Base-by-base conservation (phyloP, 306 rosid genomes). In the Castanea sativa region DNA sequence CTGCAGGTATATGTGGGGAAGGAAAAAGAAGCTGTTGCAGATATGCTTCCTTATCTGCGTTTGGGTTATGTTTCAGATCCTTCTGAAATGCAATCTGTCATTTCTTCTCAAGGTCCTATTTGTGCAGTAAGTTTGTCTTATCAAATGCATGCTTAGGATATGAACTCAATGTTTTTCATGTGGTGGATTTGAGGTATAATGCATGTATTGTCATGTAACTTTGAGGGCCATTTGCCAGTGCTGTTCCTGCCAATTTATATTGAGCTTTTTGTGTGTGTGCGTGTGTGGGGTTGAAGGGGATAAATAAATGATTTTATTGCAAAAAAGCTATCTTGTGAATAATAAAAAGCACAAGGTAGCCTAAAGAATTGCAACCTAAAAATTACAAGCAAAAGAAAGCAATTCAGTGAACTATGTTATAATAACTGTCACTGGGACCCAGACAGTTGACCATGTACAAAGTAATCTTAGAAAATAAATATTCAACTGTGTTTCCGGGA, bases 1-100 rank as follows among this genome's bases (percentile, higher is more conserved):
- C 68, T 79, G 79, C 89, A 93, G 99, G 93, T 90, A 15, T 59
- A 79, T 81, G 87, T 25, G 67, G 97, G 98, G 76, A 95, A 89
- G 91, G 99, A 95, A 84, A 93, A 85, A 73, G 96, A 90, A 86
- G 90, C 94, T 43, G 85, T 95, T 74, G 67, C 76, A 16, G 96
- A 95, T 67, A 91, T 95, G 94, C 92, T 95, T 85, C 99, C 94
- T 41, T 93, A 95, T 85, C 69, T 95, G 74, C 94, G 98, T 53
- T 81, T 95, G 80, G 98, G 99, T 69, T 95, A 93, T 89, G 96
- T 95, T 83, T 78, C 99, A 63, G 98, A 95, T 92, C 94, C 98
- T 83, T 91, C 97, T 45, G 98, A 91, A 79, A 91, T 95, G 98
- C 88, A 91, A 29, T 93, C 97, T 79, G 99, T 95, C 57, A 85